Conservation (phyloP, 805 yeast genomes). For the Candida orba region DNA sequence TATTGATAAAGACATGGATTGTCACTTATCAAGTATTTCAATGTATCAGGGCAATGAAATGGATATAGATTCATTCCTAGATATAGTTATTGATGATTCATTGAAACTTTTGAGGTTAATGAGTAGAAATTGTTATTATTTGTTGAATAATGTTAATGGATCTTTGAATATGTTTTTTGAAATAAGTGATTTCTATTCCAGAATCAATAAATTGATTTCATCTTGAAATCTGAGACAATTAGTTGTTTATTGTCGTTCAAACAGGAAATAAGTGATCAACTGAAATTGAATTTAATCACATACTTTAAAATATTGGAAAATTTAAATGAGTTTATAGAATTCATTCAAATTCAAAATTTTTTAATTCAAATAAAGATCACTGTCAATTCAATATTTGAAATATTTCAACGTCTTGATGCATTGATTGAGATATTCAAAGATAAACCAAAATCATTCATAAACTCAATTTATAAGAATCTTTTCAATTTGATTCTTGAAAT, state of each 20-base stretch:
- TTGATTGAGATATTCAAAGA: too few species aligned
- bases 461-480: too few species aligned
- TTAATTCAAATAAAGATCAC: too few species aligned
- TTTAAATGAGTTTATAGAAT: slow-evolving; percentile 1
- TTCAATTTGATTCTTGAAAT: too few species aligned
- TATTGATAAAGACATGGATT: too few species aligned
- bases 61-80: background rate
- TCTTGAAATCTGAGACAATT: background rate
- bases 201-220: background rate
- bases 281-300: background rate
- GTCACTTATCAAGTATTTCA: too few species aligned
- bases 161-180: slow-evolving; percentile 4
- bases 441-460: too few species aligned
- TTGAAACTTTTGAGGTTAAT: background rate
- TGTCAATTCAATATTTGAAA: too few species aligned
- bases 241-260: background rate
- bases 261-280: background rate
- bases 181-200: slow-evolving; percentile 1
- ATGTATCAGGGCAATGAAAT: background rate
- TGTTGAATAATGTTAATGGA: slow-evolving; percentile 2
- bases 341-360: background rate
- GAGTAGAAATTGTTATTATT: background rate
- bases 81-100: background rate
- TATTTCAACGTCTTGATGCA: too few species aligned
- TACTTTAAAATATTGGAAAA: background rate